phyloP scores from a whole-genome alignment of 345 rosid species.

The Acer saccharum region DNA sequence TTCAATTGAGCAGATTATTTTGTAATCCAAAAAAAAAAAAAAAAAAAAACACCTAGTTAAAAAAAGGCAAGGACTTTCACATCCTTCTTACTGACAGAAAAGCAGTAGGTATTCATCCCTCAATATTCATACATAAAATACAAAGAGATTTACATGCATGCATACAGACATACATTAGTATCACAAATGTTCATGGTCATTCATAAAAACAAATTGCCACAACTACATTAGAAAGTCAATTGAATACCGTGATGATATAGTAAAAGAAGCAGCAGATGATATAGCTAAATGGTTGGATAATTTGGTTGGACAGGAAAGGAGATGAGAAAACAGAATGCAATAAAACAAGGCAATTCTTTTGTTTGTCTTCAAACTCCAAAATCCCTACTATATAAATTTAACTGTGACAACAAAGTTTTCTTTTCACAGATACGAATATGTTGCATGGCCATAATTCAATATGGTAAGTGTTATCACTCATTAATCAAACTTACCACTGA shows the following conservation, averaged over 20 bases:
- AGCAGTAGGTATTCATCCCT: background rate
- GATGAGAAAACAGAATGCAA: no score
- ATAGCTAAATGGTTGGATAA: background rate
- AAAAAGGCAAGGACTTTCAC: background rate
- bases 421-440: background rate
- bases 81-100: background rate
- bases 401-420: background rate
- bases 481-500: conserved; percentile 55
- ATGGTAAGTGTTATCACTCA: background rate
- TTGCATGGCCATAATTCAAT: background rate
- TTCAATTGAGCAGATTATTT: background rate
- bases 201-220: background rate
- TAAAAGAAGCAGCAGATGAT: background rate
- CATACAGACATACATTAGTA: background rate
- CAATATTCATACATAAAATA: background rate
- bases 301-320: no score
- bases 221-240: background rate
- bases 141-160: background rate
- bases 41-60: background rate
- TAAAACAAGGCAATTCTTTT: no score
- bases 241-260: background rate
- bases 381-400: background rate
- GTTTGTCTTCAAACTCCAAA: no score
- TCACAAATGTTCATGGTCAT: background rate
- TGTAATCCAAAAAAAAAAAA: background rate